phyloP scores from a whole-genome alignment of 163 green algal genomes.

The Volvox carteri region DNA sequence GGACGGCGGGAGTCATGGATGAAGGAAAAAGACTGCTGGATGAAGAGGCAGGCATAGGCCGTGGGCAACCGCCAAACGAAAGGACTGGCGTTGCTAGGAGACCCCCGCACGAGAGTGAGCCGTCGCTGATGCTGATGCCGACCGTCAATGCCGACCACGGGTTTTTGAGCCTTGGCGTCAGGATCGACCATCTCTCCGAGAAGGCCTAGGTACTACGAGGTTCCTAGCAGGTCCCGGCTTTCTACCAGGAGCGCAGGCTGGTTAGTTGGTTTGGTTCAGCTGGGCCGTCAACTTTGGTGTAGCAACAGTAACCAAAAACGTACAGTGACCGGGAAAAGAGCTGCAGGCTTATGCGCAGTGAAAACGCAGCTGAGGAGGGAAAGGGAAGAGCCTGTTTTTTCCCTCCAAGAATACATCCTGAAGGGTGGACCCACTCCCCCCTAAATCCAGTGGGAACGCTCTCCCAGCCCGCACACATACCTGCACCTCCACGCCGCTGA shows the following conservation, averaged over 20 bases:
- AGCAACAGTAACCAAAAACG: neutral
- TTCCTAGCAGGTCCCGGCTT: no score
- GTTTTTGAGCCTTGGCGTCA: no score
- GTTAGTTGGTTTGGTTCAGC: no score
- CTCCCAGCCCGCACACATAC: neutral
- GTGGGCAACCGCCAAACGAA: neutral
- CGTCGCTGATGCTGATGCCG: no score
- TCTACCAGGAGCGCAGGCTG: no score
- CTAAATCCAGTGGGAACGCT: neutral
- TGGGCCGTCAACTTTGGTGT: neutral
- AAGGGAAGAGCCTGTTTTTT: neutral
- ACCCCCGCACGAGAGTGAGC: neutral
- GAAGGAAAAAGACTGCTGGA: neutral
- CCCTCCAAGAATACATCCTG: neutral
- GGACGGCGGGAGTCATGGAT: neutral
- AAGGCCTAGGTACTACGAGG: no score
- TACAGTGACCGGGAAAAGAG: no score
- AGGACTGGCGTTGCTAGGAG: neutral
- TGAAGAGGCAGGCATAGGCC: neutral
- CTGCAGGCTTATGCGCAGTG: no score
- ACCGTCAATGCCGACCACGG: no score
- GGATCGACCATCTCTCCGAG: no score
- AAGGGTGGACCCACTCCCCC: neutral
- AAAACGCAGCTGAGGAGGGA: no score
- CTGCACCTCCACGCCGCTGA: slow-evolving; percentile 45